Evolutionary conservation across 129 eudicot genomes (phyloP).

Genomic region (Flaveria linearis): DNA sequence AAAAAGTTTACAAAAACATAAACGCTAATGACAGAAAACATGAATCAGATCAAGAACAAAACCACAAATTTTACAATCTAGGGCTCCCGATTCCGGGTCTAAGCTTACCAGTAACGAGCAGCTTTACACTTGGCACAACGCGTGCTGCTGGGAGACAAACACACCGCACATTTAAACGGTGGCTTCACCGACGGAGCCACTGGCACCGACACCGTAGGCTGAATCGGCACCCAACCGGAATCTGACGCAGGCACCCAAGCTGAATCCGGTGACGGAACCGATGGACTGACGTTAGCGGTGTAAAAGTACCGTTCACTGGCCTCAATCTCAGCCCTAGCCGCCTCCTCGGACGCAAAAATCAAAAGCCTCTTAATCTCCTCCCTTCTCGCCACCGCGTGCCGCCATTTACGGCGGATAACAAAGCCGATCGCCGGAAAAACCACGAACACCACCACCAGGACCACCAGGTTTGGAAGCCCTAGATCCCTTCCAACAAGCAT

Average conservation of each 20-base stretch:
- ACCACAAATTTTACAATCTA: neutral
- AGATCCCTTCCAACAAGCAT: constrained; percentile 76
- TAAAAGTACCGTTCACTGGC: constrained; percentile 34
- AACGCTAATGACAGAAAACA: neutral
- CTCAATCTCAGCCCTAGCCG: constrained; percentile 70
- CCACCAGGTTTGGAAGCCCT: constrained; percentile 60
- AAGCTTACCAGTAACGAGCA: constrained; percentile 78
- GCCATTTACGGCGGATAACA: constrained; percentile 61
- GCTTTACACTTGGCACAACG: constrained; percentile 76
- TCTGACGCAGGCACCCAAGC: constrained; percentile 22
- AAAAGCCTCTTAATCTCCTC: constrained; percentile 68
- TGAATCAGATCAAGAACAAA: constrained; percentile 22
- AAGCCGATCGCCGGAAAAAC: constrained; percentile 47
- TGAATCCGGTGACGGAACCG: constrained; percentile 14
- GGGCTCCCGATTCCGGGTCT: neutral
- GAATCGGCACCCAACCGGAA: constrained; percentile 18
- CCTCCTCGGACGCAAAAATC: constrained; percentile 66
- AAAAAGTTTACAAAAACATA: constrained; percentile 11
- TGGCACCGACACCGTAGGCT: constrained; percentile 26
- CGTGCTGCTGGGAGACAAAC: constrained; percentile 56
- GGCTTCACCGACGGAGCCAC: constrained; percentile 22
- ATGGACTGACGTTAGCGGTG: neutral
- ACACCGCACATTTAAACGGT: constrained; percentile 58
- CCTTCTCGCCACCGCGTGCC: constrained; percentile 50
- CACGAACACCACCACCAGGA: constrained; percentile 49